phyloP scores from a whole-genome alignment of 2,329 filamentous ascomycete genomes.

The Botrytis fabae region DNA sequence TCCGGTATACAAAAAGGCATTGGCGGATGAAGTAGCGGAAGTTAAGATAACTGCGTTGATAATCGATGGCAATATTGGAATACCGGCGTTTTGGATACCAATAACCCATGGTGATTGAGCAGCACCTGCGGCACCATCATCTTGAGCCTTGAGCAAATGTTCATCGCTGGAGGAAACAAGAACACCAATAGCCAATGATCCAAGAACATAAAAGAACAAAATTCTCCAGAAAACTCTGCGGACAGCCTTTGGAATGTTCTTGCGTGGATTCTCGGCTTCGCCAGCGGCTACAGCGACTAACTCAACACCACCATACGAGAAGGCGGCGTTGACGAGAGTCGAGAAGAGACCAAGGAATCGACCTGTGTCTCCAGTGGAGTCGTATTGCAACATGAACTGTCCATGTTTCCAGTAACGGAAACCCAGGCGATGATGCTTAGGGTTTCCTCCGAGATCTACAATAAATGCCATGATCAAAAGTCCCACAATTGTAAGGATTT shows the following conservation, averaged over 20 bases:
- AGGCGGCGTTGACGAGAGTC: slow-evolving; percentile 50
- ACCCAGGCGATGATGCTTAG: slow-evolving; percentile 67
- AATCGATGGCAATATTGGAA: slow-evolving; percentile 65
- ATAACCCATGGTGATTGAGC: slow-evolving; percentile 68
- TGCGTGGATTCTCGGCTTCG: slow-evolving; percentile 69
- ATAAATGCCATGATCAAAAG: slow-evolving; percentile 78
- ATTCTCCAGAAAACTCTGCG: slow-evolving; percentile 79
- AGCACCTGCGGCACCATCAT: slow-evolving; percentile 60
- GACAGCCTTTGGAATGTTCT: slow-evolving; percentile 70
- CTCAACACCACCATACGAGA: slow-evolving; percentile 51
- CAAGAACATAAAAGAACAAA: slow-evolving; percentile 72
- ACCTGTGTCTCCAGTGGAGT: slow-evolving; percentile 65
- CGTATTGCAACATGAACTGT: slow-evolving; percentile 67
- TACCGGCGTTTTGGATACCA: slow-evolving; percentile 66
- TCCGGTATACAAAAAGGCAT: slow-evolving; percentile 39
- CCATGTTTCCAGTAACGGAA: slow-evolving; percentile 69
- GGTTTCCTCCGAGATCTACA: slow-evolving; percentile 81
- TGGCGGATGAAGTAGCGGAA: slow-evolving; percentile 50
- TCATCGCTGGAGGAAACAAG: slow-evolving; percentile 68
- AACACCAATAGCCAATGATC: slow-evolving; percentile 70
- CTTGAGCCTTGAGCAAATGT: slow-evolving; percentile 63
- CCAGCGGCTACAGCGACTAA: slow-evolving; percentile 55
- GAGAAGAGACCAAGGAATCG: slow-evolving; percentile 66
- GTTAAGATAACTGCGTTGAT: slow-evolving; percentile 73
- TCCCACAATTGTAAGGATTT: slow-evolving; percentile 60